Evolutionary conservation across 257 asterid species (phyloP), one percentile per base, ranked within the genome.

Genomic region (Solanum virginianum): DNA sequence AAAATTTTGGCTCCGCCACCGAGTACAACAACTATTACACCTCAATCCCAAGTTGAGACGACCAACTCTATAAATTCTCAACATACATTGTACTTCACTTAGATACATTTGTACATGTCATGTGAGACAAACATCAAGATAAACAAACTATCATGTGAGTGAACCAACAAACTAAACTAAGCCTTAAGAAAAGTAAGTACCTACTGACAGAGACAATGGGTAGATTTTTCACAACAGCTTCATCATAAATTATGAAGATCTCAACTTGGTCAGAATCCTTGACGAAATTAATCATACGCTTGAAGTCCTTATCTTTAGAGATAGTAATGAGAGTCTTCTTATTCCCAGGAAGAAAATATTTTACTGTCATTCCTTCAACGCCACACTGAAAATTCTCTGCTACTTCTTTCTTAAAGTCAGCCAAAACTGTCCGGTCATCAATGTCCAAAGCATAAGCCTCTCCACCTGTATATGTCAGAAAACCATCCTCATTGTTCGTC

Each of bases 361-460:
- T 97, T 86, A 97, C 88, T 18, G 95, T 87, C 93, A 95, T 90
- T 74, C 90, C 92, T 88, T 89, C 91, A 17, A 74, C 87, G 56
- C 91, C 83, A 87, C 92, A 92, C 70, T 91, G 98, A 87, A 97
- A 95, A 59, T 92, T 94, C 72, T 97, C 98, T 0, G 97, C 87
- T 29, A 97, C 96, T 69, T 97, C 99, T 57, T 92, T 92, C 92
- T 94, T 95, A 87, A 97, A 93, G 88, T 94, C 98, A 77, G 88
- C 91, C 90, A 97, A 87, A 18, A 65, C 89, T 26, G 99, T 95
- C 80, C 92, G 91, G 84, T 92, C 90, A 85, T 95, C 98, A 20
- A 96, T 90, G 90, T 95, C 97, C 86, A 96, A 87, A 47, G 99
- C 99, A 88, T 96, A 95, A 53, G 99, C 99, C 56, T 97, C 99